Percentiles rank a stretch among this genome's conserved stretches.
These are phyloP conservation scores for Cynara cardunculus DNA, from an alignment of 129 eudicot species.

Conservation along the genomic window DNA sequence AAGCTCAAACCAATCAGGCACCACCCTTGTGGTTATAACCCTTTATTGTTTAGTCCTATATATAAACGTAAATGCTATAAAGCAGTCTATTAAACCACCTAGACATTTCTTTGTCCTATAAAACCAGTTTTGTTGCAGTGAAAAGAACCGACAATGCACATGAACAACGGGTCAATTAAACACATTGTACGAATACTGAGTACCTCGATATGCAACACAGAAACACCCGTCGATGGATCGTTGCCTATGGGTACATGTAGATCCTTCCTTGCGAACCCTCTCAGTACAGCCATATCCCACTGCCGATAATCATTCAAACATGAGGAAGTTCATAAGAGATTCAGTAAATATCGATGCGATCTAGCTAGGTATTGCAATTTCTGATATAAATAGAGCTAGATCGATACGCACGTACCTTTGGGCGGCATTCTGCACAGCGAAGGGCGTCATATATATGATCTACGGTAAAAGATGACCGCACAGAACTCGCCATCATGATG, in stretches of 20 bases:
- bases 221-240: conserved; percentile 32
- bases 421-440: conserved; percentile 19
- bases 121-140: no score
- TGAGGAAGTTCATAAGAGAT: no score
- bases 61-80: no score
- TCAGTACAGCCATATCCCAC: conserved; percentile 60
- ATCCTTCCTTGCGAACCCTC: conserved; percentile 17
- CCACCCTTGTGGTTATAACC: no score
- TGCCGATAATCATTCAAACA: conserved; percentile 3
- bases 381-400: no score
- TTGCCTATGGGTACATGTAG: conserved; percentile 23
- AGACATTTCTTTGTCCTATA: no score
- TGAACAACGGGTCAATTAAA: background rate
- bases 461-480: conserved; percentile 24
- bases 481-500: conserved; percentile 37
- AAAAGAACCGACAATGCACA: no score
- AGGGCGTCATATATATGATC: conserved; percentile 38
- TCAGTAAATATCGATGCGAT: no score
- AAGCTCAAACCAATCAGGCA: no score
- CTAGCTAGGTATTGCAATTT: no score
- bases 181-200: background rate
- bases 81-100: no score
- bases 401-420: conserved; percentile 29
- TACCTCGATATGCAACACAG: conserved; percentile 45
- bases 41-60: no score